Evolutionary conservation across 305 asterid genomes (phyloP).

Genomic region (Plantago rigida): DNA sequence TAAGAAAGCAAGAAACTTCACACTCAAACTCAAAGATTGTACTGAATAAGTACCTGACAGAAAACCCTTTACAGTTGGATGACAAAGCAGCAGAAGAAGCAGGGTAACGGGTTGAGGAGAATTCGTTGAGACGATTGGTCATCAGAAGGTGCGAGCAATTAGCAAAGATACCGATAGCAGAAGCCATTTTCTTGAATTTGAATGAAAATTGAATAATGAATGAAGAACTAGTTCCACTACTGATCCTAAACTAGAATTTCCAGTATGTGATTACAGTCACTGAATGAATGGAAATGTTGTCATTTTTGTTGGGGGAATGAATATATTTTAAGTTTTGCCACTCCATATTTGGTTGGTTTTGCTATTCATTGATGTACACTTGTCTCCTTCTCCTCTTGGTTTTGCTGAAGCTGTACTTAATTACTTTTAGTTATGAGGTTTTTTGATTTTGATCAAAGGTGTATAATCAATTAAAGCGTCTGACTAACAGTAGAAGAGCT

Average conservation of each 20-base stretch:
- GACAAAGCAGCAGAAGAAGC: conserved; percentile 27
- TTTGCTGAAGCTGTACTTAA: no score
- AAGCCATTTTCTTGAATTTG: conserved; percentile 27
- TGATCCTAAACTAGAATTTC: no score
- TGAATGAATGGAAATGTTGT: background rate
- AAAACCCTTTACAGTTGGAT: conserved; percentile 26
- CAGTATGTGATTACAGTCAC: no score
- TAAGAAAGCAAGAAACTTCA: background rate
- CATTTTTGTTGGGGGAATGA: no score
- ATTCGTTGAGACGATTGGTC: conserved; percentile 22
- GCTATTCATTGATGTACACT: conserved; percentile 3
- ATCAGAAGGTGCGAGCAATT: conserved; percentile 28
- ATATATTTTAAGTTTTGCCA: background rate
- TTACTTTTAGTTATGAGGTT: no score
- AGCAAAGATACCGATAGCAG: conserved; percentile 23
- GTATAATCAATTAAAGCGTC: no score
- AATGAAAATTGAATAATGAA: background rate
- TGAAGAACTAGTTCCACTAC: no score
- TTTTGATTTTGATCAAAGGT: no score
- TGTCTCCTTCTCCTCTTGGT: background rate
- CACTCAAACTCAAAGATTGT: background rate
- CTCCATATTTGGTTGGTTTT: background rate
- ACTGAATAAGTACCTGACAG: conserved; percentile 32
- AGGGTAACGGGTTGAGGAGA: conserved; percentile 24
- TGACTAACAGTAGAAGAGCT: no score